Base-by-base conservation (phyloP, 1,284 basidiomycete species). In the Xanthoconium separans region DNA sequence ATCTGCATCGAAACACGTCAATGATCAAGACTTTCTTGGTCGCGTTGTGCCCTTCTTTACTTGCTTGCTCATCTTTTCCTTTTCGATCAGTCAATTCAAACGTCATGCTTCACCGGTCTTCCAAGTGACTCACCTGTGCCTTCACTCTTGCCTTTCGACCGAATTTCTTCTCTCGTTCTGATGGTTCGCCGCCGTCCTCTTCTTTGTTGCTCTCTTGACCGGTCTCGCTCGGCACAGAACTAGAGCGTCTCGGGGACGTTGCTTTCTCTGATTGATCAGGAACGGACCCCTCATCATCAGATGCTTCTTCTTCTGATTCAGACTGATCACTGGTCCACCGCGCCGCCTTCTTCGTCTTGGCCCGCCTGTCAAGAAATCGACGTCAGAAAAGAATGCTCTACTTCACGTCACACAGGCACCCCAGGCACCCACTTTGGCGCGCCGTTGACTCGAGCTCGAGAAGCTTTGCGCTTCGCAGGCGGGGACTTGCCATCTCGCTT, bases 141-240 rank as follows among this genome's bases (percentile, higher is more conserved):
- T 74, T 70, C 11, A 68, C 73, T 46, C 78, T 65, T 11, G 78
- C 78, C 41, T 74, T 74, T 47, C 76, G 62, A 18, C 75, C 69
- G 2, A 73, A 65, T 18, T 70, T 63, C 54, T 64, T 64, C 40
- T 60, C 63, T 42, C 69, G 63, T 47, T 65, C 65, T 12, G 59
- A 60, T 42, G 67, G 71, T 48, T 68, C 66, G 6, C 65, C 70
- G 10, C 60, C 64, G 7, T 63, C 66, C 24, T 72, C 65, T 43
- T 69, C 68, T 15, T 65, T 69, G 16, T 70, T 63, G 13, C 68
- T 73, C 2, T 61, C 69, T 18, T 57, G 60, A 22, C 61, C 71
- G 1, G 61, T 59, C 16, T 62, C 66, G 31, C 58, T 70, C 53
- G 42, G n/a, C 30, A 54, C 56, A 27, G 71, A 66, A 53, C 62